Base-by-base conservation (phyloP, 1,139 yeast genomes). In the Blastobotrys ciferrii region DNA sequence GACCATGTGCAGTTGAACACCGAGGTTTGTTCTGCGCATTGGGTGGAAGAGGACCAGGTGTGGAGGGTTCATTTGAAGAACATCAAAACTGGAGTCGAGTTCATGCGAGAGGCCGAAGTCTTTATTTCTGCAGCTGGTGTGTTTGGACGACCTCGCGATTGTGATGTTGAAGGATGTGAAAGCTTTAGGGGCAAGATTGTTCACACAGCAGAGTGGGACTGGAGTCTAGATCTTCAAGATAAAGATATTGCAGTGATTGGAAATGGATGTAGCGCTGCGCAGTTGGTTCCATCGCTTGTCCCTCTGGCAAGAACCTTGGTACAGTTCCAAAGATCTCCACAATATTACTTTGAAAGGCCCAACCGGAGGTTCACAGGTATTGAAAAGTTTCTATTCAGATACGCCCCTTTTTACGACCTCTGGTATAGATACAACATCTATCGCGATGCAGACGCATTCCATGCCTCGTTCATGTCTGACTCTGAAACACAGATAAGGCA, bases 241-340 rank as follows among this genome's bases (percentile, higher is more conserved):
- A 61, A 61, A 45, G 50, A 53, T 12, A 55, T 62, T 19, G 61
- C 60, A n/a, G 58, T 62, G 6, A 55, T 62, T 30, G 66, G 66
- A 3, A 54, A 58, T 31, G 66, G 66, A n/a, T 60, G 63, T 25
- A 53, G 63, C 7, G 66, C 62, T 2, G 54, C 58, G 30, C 66
- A 62, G 47, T 51, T 62, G 5, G 53, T 62, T 67, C 75, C 60
- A 14, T 53, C 56, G 3, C 46, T 57, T 31, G 53, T 52, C 3
- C 48, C 43, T 6, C 42, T 48, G n/a, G 49, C 45, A 31, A 45
- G 47, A 31, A 41, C 45, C 12, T 20, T 58, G 18, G 50, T 51
- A 6, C 61, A 58, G 32, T 53, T 55, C 31, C 53, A 50, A 14
- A 49, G 62, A 41, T 49, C 61, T 18, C 55, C 56, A n/a, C 60